phyloP scores from a whole-genome alignment of 805 yeast genomes.

The Scheffersomyces coipomensis region DNA sequence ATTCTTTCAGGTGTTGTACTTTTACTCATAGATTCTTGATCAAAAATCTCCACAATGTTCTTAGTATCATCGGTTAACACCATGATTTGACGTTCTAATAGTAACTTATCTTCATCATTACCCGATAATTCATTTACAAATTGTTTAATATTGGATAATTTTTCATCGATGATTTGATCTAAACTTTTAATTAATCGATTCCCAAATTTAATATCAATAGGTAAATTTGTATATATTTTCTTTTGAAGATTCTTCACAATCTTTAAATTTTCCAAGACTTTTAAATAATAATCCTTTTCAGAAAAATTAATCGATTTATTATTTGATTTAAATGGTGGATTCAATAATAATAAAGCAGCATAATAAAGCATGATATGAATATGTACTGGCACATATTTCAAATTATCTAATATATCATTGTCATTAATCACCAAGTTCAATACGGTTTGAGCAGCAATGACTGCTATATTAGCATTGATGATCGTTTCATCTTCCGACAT shows the following conservation, averaged over 20 bases:
- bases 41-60: conserved; percentile 13
- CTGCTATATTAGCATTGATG: conserved; percentile 49
- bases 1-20: conserved; percentile 36
- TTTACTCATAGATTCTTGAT: conserved; percentile 12
- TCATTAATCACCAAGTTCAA: conserved; percentile 59
- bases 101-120: conserved; percentile 7
- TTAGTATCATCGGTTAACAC: neutral
- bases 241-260: conserved; percentile 44
- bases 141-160: conserved; percentile 13
- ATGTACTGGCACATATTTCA: conserved; percentile 69
- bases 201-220: conserved; percentile 55
- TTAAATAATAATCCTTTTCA: conserved; percentile 20
- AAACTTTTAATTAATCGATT: conserved; percentile 35
- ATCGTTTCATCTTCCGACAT: conserved; percentile 31
- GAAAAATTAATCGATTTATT: conserved; percentile 21
- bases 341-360: conserved; percentile 56
- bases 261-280: conserved; percentile 36
- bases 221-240: conserved; percentile 43
- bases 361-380: conserved; percentile 70
- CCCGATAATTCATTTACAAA: conserved; percentile 21
- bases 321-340: conserved; percentile 39
- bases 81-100: neutral
- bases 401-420: conserved; percentile 52
- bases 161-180: conserved; percentile 31
- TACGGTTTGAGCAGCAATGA: conserved; percentile 63